Evolutionary conservation across 2,329 filamentous ascomycete species (phyloP), one percentile per base, ranked within the genome.

Genomic region (Aspergillus caelatus): DNA sequence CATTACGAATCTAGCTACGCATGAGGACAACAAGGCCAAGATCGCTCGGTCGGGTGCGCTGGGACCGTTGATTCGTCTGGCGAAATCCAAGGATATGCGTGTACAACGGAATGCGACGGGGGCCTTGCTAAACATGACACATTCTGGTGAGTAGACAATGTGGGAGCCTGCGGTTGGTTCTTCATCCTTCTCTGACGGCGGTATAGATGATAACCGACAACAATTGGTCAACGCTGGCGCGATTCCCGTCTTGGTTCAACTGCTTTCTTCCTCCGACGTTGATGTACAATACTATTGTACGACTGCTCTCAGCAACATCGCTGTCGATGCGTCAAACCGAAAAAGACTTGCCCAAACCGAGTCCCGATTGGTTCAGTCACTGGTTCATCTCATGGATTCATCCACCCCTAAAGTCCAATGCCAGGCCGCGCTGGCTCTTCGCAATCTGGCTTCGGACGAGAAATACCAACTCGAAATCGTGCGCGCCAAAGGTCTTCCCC

Each of bases 211-310:
- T 79, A 99, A 99, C 79, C 89, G 95, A 70, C 93, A 98, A 79
- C 94, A 99, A 78, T 90, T 99, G 32, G 95, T 99, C 69, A 96
- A 96, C 70, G 95, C 95, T 53, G 94, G 94, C 67, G 95, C 95
- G n/a, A 97, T 99, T 68, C 95, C 95, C 6, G 94, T 99, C 10
- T 88, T 99, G 30, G 95, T 99, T 46, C 93, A 97, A 75, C 88
- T 99, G 28, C 89, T 99, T 53, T 93, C 92, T 10, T 98, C 95
- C 30, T 83, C 90, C 63, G 95, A 99, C 74, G 94, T 97, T 69
- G 95, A 99, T 75, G 95, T 99, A 36, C 95, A 99, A 81, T 99
- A 99, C 81, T 99, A 99, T 81, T 99, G 95, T 82, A 99, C 95
- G 21, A 99, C 95, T 5, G 95, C 95, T 14, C 87, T 99, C 63